These are phyloP conservation scores for Trichomonas tenax DNA, from an alignment of 208 protist species.

Conservation along the genomic window DNA sequence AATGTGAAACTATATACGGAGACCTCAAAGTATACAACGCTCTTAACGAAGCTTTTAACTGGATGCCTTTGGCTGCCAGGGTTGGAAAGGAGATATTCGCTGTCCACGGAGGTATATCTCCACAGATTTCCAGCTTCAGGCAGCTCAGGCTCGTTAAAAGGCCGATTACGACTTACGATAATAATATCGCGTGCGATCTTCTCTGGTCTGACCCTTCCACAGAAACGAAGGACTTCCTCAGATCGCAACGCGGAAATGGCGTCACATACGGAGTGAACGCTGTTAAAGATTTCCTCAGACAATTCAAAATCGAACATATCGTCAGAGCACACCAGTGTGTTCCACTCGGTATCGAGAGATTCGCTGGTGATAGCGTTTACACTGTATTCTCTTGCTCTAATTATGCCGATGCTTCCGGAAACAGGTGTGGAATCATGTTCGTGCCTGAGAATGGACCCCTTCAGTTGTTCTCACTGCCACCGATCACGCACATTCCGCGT, in stretches of 20 bases:
- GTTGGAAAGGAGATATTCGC: background rate
- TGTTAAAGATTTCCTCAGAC: background rate
- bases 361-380: background rate
- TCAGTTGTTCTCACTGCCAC: background rate
- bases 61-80: background rate
- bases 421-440: background rate
- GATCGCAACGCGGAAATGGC: background rate
- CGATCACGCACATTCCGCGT: background rate
- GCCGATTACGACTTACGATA: background rate
- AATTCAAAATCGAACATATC: background rate
- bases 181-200: background rate
- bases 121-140: background rate
- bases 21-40: background rate
- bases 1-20: background rate
- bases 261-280: background rate
- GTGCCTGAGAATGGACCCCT: background rate
- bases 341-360: background rate
- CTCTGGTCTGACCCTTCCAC: background rate
- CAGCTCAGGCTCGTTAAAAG: background rate
- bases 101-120: constrained; percentile 6
- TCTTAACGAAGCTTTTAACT: background rate
- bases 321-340: constrained; percentile 10
- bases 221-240: background rate
- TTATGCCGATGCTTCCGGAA: constrained; percentile 1
- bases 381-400: constrained; percentile 4